These are phyloP conservation scores for Zygoascus bituminiphila DNA, from an alignment of 805 yeast species.

Conservation along the genomic window DNA sequence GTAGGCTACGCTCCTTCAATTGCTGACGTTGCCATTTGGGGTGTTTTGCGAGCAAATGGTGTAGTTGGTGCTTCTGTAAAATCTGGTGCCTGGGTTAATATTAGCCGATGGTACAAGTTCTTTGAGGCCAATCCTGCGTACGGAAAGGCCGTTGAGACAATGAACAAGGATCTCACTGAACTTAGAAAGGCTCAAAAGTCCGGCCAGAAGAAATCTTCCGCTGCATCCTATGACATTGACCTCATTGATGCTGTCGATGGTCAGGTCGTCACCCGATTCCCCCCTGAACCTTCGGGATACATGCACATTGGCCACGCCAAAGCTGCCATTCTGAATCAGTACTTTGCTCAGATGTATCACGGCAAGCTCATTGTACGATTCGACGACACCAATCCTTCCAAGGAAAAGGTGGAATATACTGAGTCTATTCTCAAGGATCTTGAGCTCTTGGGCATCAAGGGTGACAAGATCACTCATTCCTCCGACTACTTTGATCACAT, in stretches of 20 bases:
- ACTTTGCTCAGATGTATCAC: constrained; percentile 90
- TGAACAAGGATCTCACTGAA: constrained; percentile 64
- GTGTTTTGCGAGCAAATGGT: constrained; percentile 85
- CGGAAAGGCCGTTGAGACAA: constrained; percentile 58
- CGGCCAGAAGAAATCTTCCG: constrained; percentile 77
- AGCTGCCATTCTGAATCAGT: constrained; percentile 94
- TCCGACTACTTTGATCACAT: constrained; percentile 89
- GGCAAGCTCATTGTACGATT: constrained; percentile 96
- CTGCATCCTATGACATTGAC: constrained; percentile 92
- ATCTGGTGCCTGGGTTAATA: constrained; percentile 72
- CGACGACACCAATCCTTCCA: constrained; percentile 97
- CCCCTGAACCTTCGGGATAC: constrained; percentile 99
- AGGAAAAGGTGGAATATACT: constrained; percentile 92
- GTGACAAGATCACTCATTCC: constrained; percentile 80
- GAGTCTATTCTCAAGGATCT: constrained; percentile 92
- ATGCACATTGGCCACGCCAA: constrained; percentile 98
- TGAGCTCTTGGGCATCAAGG: constrained; percentile 82
- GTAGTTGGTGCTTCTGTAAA: constrained; percentile 87
- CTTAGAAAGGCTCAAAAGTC: constrained; percentile 60
- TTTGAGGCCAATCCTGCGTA: constrained; percentile 56
- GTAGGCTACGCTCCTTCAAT: constrained; percentile 57
- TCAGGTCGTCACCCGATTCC: constrained; percentile 96
- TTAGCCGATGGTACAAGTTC: constrained; percentile 87
- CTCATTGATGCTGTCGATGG: constrained; percentile 88
- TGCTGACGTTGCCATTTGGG: constrained; percentile 90